Conservation (phyloP, 768 basidiomycete species). For the Hypholoma sublateritium region DNA sequence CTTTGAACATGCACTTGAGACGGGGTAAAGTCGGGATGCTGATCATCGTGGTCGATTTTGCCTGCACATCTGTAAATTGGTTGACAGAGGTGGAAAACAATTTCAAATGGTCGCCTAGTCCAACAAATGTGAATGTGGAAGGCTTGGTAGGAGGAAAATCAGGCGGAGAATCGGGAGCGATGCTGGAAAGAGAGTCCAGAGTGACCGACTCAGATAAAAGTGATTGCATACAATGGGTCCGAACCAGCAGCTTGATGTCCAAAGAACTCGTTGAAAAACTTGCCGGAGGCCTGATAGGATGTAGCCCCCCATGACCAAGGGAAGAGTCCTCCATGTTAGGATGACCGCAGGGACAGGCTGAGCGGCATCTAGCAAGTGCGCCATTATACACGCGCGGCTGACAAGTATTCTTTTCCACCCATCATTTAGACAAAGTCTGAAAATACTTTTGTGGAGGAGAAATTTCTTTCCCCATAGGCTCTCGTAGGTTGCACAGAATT, state of each 20-base stretch:
- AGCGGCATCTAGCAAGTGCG: neutral
- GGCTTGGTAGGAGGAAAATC: constrained; percentile 26
- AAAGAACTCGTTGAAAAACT: constrained; percentile 19
- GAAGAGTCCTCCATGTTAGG: constrained; percentile 11
- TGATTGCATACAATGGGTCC: constrained; percentile 8
- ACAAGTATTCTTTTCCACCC: too few species aligned
- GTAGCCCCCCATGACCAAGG: neutral
- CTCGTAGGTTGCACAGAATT: too few species aligned
- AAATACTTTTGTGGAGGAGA: too few species aligned
- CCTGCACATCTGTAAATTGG: constrained; percentile 1
- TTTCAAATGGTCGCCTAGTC: constrained; percentile 28
- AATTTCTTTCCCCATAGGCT: too few species aligned
- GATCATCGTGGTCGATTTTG: constrained; percentile 18
- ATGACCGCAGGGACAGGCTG: neutral
- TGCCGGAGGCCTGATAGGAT: constrained; percentile 7
- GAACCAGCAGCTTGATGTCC: constrained; percentile 16
- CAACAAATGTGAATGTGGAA: constrained; percentile 26
- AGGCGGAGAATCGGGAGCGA: constrained; percentile 24
- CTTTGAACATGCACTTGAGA: constrained; percentile 35
- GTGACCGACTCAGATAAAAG: constrained; percentile 35
- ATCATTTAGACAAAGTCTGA: too few species aligned
- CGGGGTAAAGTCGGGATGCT: constrained; percentile 39
- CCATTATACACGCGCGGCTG: neutral
- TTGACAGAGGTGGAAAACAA: constrained; percentile 21
- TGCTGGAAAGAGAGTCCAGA: constrained; percentile 31